Evolutionary conservation across 352 stramenopile species (phyloP).

Genomic region (Phytophthora chlamydospora): DNA sequence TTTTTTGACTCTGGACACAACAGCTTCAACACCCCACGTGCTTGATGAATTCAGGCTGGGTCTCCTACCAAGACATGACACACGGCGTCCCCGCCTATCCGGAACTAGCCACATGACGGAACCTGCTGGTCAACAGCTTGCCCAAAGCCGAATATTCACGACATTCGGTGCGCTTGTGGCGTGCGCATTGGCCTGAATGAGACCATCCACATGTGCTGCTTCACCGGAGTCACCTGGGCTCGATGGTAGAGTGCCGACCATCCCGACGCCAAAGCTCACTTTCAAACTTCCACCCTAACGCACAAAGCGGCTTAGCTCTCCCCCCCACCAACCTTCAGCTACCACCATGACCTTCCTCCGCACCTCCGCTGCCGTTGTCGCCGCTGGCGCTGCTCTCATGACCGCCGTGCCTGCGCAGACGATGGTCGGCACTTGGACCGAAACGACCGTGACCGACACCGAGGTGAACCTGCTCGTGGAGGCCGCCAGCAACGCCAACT

Average conservation of each 20-base stretch:
- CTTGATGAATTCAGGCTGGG: conserved; percentile 16
- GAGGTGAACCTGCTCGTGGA: conserved; percentile 41
- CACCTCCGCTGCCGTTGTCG: not conserved
- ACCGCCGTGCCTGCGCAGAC: conserved; percentile 21
- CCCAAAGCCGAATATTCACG: not conserved
- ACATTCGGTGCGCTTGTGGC: conserved; percentile 10
- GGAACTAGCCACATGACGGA: conserved; percentile 17
- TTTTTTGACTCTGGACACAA: not conserved
- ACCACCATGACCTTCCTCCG: conserved; percentile 18
- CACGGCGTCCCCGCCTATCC: conserved; percentile 2
- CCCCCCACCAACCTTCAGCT: too few species aligned
- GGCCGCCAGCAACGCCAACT: conserved; percentile 29
- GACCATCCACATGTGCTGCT: not conserved
- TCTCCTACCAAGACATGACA: conserved; percentile 10
- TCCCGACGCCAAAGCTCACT: conserved; percentile 10
- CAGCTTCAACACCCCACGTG: conserved; percentile 13
- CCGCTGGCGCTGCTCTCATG: conserved; percentile 5
- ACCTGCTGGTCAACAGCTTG: conserved; percentile 15
- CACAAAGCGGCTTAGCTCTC: conserved; percentile 15
- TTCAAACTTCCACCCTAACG: conserved; percentile 18
- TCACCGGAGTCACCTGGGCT: not conserved
- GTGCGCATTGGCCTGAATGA: conserved; percentile 6
- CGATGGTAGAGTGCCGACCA: conserved; percentile 13
- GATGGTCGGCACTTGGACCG: conserved; percentile 28
- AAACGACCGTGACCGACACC: conserved; percentile 24